A percentile compares a stretch with the other conserved stretches of the same genome.
Evolutionary conservation across 805 yeast genomes (phyloP).

Genomic region (Kuraishia piskuri): DNA sequence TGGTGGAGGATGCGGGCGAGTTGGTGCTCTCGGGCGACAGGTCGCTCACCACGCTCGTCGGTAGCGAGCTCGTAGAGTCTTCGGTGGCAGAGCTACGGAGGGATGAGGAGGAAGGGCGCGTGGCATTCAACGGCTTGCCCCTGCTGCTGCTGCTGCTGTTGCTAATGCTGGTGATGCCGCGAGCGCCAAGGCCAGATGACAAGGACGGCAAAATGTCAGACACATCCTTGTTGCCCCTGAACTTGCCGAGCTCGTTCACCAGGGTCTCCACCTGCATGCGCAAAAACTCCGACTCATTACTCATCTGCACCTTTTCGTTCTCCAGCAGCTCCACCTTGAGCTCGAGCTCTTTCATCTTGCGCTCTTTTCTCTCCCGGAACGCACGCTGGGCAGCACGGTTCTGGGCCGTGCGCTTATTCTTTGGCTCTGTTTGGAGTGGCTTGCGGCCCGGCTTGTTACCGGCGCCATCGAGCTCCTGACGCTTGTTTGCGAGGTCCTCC

Average conservation of each 20-base stretch:
- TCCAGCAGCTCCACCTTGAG: slow-evolving; percentile 68
- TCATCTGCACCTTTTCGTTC: slow-evolving; percentile 56
- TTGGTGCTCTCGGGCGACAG: background rate
- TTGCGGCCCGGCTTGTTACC: slow-evolving; percentile 67
- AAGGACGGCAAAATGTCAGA: slow-evolving; percentile 5
- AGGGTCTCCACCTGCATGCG: slow-evolving; percentile 70
- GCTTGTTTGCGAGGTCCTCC: slow-evolving; percentile 9
- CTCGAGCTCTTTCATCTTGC: slow-evolving; percentile 77
- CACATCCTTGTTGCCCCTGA: slow-evolving; percentile 27
- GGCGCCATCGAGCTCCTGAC: slow-evolving; percentile 9
- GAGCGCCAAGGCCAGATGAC: background rate
- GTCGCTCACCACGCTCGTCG: background rate
- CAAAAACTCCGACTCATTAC: slow-evolving; percentile 65
- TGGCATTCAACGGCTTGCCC: background rate
- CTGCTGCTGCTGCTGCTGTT: too few relatives aligned
- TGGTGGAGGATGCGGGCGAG: background rate
- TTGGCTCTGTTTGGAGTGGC: slow-evolving; percentile 64
- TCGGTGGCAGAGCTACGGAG: background rate
- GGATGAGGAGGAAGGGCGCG: slow-evolving; percentile 1
- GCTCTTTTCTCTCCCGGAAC: slow-evolving; percentile 88
- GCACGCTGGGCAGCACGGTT: slow-evolving; percentile 99
- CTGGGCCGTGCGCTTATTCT: slow-evolving; percentile 88
- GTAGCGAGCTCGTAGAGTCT: background rate
- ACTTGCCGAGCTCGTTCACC: slow-evolving; percentile 59
- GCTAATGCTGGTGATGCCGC: too few relatives aligned